Conservation (phyloP, 2,329 filamentous ascomycete species). For the Talaromyces sp. region DNA sequence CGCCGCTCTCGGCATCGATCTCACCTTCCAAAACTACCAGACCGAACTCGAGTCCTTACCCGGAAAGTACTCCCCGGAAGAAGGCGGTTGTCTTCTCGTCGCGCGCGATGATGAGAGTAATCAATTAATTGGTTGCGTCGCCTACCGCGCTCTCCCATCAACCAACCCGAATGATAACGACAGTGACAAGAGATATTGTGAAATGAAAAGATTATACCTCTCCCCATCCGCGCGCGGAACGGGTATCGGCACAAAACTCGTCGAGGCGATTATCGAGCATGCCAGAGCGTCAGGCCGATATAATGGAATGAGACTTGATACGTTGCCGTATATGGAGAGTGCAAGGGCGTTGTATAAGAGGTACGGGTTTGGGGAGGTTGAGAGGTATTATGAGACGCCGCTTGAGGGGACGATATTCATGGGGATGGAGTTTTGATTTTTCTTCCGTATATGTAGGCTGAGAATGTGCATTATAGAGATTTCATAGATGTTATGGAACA, state of each 20-base stretch:
- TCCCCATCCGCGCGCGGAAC: conserved; percentile 48
- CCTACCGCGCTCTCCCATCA: conserved; percentile 39
- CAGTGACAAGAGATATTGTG: conserved; percentile 36
- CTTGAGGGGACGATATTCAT: conserved; percentile 56
- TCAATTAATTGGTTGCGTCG: conserved; percentile 51
- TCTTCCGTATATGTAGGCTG: not conserved
- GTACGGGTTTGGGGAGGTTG: conserved; percentile 54
- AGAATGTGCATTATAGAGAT: not conserved
- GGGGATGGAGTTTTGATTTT: conserved; percentile 31
- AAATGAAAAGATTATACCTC: conserved; percentile 61
- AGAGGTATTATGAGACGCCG: conserved; percentile 58
- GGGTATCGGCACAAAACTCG: conserved; percentile 51
- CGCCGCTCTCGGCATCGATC: conserved; percentile 52
- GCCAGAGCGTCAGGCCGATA: conserved; percentile 51
- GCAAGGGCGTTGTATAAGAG: conserved; percentile 52
- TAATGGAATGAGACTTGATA: conserved; percentile 56
- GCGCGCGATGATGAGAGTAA: conserved; percentile 33
- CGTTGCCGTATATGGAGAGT: conserved; percentile 52
- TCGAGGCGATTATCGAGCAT: conserved; percentile 45
- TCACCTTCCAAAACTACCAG: conserved; percentile 57
- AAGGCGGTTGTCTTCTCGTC: conserved; percentile 51
- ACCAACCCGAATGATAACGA: not conserved
- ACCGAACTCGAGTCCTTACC: conserved; percentile 55
- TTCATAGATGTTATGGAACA: not conserved
- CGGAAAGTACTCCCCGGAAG: conserved; percentile 51